Percentiles rank a stretch among this genome's conserved stretches.
Conservation (phyloP, 306 rosid genomes). For the Dryas drummondii region DNA sequence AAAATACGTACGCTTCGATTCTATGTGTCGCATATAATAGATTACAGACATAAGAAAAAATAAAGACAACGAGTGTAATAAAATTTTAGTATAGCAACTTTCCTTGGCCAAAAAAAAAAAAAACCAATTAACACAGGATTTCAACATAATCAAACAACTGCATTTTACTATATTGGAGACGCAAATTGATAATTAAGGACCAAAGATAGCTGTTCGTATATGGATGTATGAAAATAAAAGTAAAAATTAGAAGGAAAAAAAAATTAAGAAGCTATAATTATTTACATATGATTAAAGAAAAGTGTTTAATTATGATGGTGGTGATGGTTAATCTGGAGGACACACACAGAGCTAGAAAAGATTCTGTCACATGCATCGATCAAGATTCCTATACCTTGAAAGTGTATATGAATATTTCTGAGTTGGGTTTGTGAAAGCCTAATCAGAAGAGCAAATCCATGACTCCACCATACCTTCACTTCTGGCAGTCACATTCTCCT, state of each 20-base stretch:
- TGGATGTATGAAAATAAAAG: constrained; percentile 18
- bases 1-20: too few relatives aligned
- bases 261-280: constrained; percentile 34
- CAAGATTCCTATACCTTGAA: constrained; percentile 22
- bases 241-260: background rate
- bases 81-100: too few relatives aligned
- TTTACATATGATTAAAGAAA: constrained; percentile 48
- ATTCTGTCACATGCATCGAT: constrained; percentile 43
- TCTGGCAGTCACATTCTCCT: constrained; percentile 38
- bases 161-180: too few relatives aligned
- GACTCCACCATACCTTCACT: constrained; percentile 92
- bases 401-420: background rate
- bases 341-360: background rate
- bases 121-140: too few relatives aligned
- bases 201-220: constrained; percentile 1
- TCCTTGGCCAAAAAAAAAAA: too few relatives aligned
- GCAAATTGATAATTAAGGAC: background rate
- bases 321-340: constrained; percentile 32
- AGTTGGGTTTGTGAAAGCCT: constrained; percentile 7
- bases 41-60: too few relatives aligned
- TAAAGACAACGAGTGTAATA: too few relatives aligned
- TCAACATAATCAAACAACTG: too few relatives aligned
- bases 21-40: too few relatives aligned
- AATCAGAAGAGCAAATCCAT: constrained; percentile 94
- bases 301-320: constrained; percentile 32